These are phyloP conservation scores for Eucalyptus leucophloia DNA, from an alignment of 345 rosid species.

Conservation along the genomic window DNA sequence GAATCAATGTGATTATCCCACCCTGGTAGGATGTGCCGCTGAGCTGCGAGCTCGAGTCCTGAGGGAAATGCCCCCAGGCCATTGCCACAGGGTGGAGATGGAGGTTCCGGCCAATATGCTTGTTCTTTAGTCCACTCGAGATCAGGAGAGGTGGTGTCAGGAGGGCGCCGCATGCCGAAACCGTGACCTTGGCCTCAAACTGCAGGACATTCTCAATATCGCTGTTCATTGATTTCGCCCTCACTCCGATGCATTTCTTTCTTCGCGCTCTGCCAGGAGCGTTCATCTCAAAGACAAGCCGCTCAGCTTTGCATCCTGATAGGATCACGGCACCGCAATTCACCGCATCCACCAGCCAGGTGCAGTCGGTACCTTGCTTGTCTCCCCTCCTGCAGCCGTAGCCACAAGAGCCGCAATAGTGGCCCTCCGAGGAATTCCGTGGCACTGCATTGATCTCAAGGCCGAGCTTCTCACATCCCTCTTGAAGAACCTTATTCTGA, in stretches of 20 bases:
- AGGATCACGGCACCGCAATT: conserved; percentile 52
- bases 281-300: conserved; percentile 31
- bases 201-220: conserved; percentile 28
- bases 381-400: conserved; percentile 78
- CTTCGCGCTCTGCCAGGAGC: conserved; percentile 4
- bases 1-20: conserved; percentile 47
- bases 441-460: conserved; percentile 34
- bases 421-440: conserved; percentile 60
- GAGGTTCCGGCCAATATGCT: conserved; percentile 62
- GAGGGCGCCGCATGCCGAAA: conserved; percentile 78
- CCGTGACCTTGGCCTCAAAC: conserved; percentile 68
- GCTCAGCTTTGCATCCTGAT: conserved; percentile 81
- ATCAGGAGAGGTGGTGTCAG: conserved; percentile 74
- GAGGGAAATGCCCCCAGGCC: conserved; percentile 96
- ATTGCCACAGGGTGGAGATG: conserved; percentile 73
- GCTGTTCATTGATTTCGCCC: conserved; percentile 21
- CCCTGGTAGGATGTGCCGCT: conserved; percentile 49
- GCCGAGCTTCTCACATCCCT: conserved; percentile 74
- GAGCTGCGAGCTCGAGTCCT: conserved; percentile 23
- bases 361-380: conserved; percentile 65
- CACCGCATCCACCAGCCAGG: conserved; percentile 87
- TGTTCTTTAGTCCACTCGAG: conserved; percentile 68
- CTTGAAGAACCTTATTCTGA: conserved; percentile 64
- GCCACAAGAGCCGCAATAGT: conserved; percentile 81
- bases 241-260: conserved; percentile 68